These are phyloP conservation scores for Haematococcus lacustris DNA, from an alignment of 139 green algal species.

Conservation along the genomic window DNA sequence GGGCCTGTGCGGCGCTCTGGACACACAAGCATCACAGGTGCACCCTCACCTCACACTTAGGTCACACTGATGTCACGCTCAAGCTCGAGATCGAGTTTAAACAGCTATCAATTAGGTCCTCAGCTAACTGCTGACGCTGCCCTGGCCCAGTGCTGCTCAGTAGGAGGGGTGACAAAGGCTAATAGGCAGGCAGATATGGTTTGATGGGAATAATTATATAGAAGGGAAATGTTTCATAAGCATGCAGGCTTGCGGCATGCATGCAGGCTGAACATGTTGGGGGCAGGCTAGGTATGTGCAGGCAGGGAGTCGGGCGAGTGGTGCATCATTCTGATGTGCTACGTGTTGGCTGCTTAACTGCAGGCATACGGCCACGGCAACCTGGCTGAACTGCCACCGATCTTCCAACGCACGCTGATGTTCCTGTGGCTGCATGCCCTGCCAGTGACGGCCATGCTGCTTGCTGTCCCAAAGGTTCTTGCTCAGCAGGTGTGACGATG, in stretches of 20 bases:
- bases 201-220: neutral
- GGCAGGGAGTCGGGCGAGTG: neutral
- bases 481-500: neutral
- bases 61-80: too few species aligned
- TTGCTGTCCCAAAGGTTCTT: slow-evolving; percentile 9
- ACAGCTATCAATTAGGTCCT: too few species aligned
- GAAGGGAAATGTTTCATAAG: neutral
- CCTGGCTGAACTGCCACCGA: slow-evolving; percentile 5
- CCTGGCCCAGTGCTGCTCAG: neutral
- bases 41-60: neutral
- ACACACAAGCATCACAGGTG: slow-evolving; percentile 24
- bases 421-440: slow-evolving; percentile 31
- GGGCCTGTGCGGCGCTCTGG: slow-evolving; percentile 17
- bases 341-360: neutral
- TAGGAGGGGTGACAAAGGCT: neutral
- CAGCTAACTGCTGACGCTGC: neutral
- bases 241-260: neutral
- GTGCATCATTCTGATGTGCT: neutral
- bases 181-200: neutral
- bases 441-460: slow-evolving; percentile 9
- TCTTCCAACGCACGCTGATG: slow-evolving; percentile 20
- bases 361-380: slow-evolving; percentile 22
- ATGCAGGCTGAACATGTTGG: neutral
- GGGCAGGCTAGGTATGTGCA: neutral
- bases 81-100: too few species aligned